Conservation (phyloP, 2,329 filamentous ascomycete genomes). For the Fusarium haematococcum region DNA sequence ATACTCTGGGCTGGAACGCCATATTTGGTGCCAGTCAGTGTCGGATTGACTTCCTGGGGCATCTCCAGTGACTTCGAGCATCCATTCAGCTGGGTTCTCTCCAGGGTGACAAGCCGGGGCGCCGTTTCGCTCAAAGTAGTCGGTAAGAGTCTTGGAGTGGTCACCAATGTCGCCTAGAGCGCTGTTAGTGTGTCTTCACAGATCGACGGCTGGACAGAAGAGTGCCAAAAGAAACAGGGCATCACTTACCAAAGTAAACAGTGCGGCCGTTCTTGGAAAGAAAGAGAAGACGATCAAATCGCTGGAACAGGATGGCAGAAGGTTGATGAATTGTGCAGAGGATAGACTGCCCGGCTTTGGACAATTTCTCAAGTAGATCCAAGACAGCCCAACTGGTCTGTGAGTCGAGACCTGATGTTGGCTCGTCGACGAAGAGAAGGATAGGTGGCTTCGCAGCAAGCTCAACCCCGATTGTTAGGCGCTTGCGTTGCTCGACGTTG, state of each 20-base stretch:
- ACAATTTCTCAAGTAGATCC: background rate
- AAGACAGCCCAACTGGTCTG: background rate
- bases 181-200: background rate
- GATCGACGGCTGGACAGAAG: background rate
- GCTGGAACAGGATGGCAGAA: constrained; percentile 58
- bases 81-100: constrained; percentile 76
- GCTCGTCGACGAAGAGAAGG: constrained; percentile 65
- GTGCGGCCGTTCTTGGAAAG: constrained; percentile 70
- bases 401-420: constrained; percentile 55
- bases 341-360: constrained; percentile 59
- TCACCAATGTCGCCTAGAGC: constrained; percentile 67
- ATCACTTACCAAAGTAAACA: constrained; percentile 64
- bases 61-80: constrained; percentile 61
- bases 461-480: constrained; percentile 61
- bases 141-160: constrained; percentile 63
- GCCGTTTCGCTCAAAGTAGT: constrained; percentile 73
- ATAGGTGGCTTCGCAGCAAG: constrained; percentile 56
- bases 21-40: constrained; percentile 53
- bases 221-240: fast-evolving
- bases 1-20: constrained; percentile 50
- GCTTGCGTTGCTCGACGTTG: constrained; percentile 62
- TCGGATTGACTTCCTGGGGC: constrained; percentile 62
- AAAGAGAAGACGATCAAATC: constrained; percentile 69
- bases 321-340: constrained; percentile 64
- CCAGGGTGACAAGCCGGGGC: constrained; percentile 62